Evolutionary conservation across 108 stramenopile genomes (phyloP).

Genomic region (Chaetoceros tenuissimus): DNA sequence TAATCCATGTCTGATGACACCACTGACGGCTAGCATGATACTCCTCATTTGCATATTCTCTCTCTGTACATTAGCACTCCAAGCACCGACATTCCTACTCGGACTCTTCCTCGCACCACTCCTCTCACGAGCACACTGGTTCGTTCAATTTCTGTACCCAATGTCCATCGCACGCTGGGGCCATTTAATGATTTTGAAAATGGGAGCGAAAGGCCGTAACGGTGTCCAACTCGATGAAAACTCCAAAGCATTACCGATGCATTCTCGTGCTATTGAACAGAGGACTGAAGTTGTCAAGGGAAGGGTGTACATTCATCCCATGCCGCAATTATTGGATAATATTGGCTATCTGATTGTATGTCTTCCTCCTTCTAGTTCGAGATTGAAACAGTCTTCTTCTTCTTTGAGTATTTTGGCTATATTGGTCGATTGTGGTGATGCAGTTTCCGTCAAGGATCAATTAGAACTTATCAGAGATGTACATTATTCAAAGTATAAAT

Average conservation of each 20-base stretch:
- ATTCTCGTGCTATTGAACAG: constrained; percentile 68
- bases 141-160: constrained; percentile 72
- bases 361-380: constrained; percentile 17
- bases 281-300: constrained; percentile 48
- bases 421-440: constrained; percentile 70
- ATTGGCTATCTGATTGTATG: constrained; percentile 67
- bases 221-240: neutral
- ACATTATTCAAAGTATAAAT: constrained; percentile 28
- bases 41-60: constrained; percentile 33
- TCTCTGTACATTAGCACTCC: constrained; percentile 26
- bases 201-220: constrained; percentile 4
- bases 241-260: constrained; percentile 18
- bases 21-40: constrained; percentile 40
- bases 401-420: constrained; percentile 35
- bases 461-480: constrained; percentile 43
- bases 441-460: constrained; percentile 22
- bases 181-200: constrained; percentile 46
- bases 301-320: constrained; percentile 71
- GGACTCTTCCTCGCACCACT: constrained; percentile 57
- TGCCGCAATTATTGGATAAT: constrained; percentile 65
- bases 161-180: constrained; percentile 49
- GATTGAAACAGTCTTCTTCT: neutral
- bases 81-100: constrained; percentile 47
- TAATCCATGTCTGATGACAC: constrained; percentile 60
- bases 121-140: constrained; percentile 35